Percentiles rank a stretch among this genome's conserved stretches.
Evolutionary conservation across 371 early-diverging fungal genomes (phyloP).

Genomic region (Enteropsectra breve): DNA sequence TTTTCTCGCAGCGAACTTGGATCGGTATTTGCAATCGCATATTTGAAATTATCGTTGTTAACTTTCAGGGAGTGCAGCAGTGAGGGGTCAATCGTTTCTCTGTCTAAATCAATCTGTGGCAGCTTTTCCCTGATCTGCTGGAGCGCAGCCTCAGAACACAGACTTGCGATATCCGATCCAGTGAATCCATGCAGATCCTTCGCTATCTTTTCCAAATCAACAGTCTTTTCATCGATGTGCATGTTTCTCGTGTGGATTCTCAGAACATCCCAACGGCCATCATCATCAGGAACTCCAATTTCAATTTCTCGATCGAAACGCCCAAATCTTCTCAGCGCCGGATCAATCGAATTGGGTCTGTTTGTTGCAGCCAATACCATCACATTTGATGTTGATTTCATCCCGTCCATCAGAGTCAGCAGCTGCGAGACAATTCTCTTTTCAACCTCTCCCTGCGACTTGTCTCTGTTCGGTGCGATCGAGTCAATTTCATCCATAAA

Average conservation of each 20-base stretch:
- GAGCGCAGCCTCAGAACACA: slow-evolving; percentile 98
- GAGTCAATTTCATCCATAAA: slow-evolving; percentile 99
- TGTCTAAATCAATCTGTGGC: slow-evolving; percentile 85
- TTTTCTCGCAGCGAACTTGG: slow-evolving; percentile 98
- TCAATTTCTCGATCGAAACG: slow-evolving; percentile 97
- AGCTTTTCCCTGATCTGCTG: slow-evolving; percentile 98
- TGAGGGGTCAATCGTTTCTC: slow-evolving; percentile 91
- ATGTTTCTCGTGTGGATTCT: slow-evolving; percentile 98
- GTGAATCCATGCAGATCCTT: slow-evolving; percentile 96
- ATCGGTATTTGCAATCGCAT: slow-evolving; percentile 85
- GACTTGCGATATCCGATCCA: slow-evolving; percentile 91
- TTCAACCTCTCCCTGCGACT: slow-evolving; percentile 96
- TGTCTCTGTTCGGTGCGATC: slow-evolving; percentile 97
- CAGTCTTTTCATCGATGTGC: slow-evolving; percentile 80
- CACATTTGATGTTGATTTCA: slow-evolving; percentile 90
- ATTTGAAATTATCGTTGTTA: slow-evolving; percentile 93
- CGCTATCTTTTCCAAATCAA: slow-evolving; percentile 91
- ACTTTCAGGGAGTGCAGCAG: slow-evolving; percentile 88
- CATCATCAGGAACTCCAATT: slow-evolving; percentile 96
- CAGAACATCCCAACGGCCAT: slow-evolving; percentile 91
- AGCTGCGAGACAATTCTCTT: slow-evolving; percentile 95
- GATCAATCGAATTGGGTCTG: slow-evolving; percentile 90
- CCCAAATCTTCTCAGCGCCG: slow-evolving; percentile 87
- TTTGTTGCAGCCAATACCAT: slow-evolving; percentile 92
- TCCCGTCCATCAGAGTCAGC: slow-evolving; percentile 95